Evolutionary conservation across 2,329 filamentous ascomycete species (phyloP).

Genomic region (Trichoderma sp.): DNA sequence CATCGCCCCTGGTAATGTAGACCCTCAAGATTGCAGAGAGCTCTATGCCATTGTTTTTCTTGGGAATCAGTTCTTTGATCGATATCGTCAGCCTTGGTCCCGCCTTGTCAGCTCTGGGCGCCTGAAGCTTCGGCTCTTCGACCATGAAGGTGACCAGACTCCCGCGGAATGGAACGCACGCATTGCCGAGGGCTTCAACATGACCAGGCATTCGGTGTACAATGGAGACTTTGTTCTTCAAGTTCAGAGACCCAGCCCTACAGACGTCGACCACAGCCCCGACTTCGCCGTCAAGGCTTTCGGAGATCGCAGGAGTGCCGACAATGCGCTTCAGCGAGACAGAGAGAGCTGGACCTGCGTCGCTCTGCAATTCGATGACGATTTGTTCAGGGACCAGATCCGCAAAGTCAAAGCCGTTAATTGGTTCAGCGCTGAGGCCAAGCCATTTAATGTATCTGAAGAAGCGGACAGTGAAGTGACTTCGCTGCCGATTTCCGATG

Average conservation of each 20-base stretch:
- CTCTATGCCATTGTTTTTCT: background rate
- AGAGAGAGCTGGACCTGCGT: background rate
- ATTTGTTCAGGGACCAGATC: background rate
- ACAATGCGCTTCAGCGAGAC: background rate
- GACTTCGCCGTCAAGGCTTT: background rate
- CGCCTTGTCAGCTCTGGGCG: accelerated
- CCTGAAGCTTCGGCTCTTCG: background rate
- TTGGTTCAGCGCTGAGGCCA: accelerated
- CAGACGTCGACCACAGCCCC: background rate
- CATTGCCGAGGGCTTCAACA: background rate
- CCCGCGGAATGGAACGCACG: background rate
- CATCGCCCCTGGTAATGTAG: background rate
- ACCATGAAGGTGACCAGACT: background rate
- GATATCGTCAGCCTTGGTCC: background rate
- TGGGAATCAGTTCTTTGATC: background rate
- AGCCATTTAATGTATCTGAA: background rate
- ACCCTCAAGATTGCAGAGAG: background rate
- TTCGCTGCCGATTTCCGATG: background rate
- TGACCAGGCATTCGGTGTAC: background rate
- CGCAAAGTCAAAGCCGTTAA: background rate
- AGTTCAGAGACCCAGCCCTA: background rate
- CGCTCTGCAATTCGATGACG: background rate
- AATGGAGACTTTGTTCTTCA: background rate
- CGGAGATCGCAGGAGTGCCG: background rate
- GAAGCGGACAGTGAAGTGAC: background rate